Percentiles rank a stretch among this genome's conserved stretches.
These are phyloP conservation scores for Zygosaccharomyces bailii DNA, from an alignment of 805 yeast species.

Conservation along the genomic window DNA sequence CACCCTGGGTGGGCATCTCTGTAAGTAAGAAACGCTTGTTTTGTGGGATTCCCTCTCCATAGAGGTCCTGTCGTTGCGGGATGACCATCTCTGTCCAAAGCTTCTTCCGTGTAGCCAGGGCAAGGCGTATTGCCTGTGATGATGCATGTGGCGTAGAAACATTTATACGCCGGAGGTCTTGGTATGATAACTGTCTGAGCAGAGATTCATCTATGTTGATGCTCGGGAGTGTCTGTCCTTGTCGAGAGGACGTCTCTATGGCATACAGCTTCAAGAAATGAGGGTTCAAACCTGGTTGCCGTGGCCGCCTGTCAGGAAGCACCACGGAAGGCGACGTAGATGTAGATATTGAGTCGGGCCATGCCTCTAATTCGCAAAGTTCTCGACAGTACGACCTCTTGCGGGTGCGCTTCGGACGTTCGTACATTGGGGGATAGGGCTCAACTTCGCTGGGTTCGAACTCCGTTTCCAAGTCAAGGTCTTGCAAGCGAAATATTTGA, in stretches of 20 bases:
- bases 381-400: constrained; percentile 1
- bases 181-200: constrained; percentile 20
- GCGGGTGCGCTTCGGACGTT: constrained; percentile 11
- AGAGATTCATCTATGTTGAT: constrained; percentile 32
- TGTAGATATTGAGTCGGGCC: constrained; percentile 22
- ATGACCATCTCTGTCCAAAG: constrained; percentile 32
- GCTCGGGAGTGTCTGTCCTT: constrained; percentile 29
- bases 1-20: constrained; percentile 4
- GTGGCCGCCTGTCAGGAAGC: constrained; percentile 25
- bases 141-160: constrained; percentile 19
- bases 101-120: constrained; percentile 32
- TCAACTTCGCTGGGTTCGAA: constrained; percentile 19
- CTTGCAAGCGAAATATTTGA: constrained; percentile 10
- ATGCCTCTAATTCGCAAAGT: constrained; percentile 26
- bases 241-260: constrained; percentile 26
- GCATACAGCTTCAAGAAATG: constrained; percentile 33
- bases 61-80: constrained; percentile 29
- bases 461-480: constrained; percentile 27
- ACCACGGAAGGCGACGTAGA: constrained; percentile 3
- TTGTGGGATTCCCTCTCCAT: constrained; percentile 31
- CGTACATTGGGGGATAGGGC: constrained; percentile 24
- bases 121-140: constrained; percentile 27
- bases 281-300: constrained; percentile 29
- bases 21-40: constrained; percentile 21
- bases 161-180: constrained; percentile 25